Conservation (phyloP, 2,329 filamentous ascomycete genomes). For the Juglanconis juglandina region DNA sequence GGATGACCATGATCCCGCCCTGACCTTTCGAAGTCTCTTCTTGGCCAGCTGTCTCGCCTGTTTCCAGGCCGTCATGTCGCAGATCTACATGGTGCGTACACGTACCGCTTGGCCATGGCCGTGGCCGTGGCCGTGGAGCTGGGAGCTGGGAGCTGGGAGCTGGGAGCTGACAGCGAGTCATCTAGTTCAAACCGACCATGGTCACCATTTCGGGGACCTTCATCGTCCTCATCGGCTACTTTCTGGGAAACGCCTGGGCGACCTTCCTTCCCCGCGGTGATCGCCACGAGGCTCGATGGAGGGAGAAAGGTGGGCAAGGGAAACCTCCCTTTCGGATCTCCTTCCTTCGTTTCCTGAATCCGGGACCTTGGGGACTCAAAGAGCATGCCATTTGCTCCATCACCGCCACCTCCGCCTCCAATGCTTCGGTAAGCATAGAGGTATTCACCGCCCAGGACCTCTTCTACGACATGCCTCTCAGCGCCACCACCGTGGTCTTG, state of each 20-base stretch:
- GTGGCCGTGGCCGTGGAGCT: no score
- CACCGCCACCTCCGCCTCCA: slow-evolving; percentile 52
- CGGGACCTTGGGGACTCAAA: slow-evolving; percentile 50
- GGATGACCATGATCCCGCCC: slow-evolving; percentile 48
- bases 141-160: neutral
- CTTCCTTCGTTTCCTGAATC: slow-evolving; percentile 44
- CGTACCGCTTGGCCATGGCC: no score
- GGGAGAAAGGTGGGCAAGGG: slow-evolving; percentile 36
- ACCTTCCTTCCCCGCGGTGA: slow-evolving; percentile 50
- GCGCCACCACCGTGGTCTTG: slow-evolving; percentile 44
- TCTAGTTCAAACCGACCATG: slow-evolving; percentile 50
- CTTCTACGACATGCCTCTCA: slow-evolving; percentile 48
- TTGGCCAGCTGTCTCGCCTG: slow-evolving; percentile 46
- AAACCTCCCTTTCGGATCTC: slow-evolving; percentile 39
- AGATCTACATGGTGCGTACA: slow-evolving; percentile 47
- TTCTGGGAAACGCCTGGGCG: slow-evolving; percentile 48
- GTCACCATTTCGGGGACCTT: slow-evolving; percentile 50
- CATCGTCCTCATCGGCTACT: slow-evolving; percentile 56
- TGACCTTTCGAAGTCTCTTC: slow-evolving; percentile 53
- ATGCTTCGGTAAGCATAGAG: slow-evolving; percentile 37
- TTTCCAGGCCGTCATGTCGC: slow-evolving; percentile 53
- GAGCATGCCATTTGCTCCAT: slow-evolving; percentile 54
- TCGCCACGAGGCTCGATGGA: slow-evolving; percentile 44
- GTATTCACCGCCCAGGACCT: slow-evolving; percentile 49
- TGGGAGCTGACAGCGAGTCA: slow-evolving; percentile 4